Base-by-base conservation (phyloP, 2,329 filamentous ascomycete genomes). In the Aspergillus arachidicola region DNA sequence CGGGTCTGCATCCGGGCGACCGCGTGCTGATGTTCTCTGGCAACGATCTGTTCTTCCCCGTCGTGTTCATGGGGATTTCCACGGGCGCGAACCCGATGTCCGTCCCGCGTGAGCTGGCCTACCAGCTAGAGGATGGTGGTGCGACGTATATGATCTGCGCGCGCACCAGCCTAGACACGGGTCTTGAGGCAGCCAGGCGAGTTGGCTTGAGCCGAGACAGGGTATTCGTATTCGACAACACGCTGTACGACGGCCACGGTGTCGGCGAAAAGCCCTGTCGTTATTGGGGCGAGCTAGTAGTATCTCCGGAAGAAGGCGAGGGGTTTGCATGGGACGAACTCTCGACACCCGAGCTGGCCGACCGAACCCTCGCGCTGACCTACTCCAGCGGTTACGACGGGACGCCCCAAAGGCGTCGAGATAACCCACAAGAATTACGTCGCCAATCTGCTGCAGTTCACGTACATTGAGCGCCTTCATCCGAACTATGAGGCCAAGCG, bases 21-120 rank as follows among this genome's bases (percentile, higher is more conserved):
- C 87, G 91, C 2, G 86, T 94, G 5, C 79, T 94, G 53, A 79
- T 94, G 23, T 94, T 90, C 77, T 89, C 89, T 0, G 86, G 87
- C 26, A 94, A 94, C 76, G 89, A 85, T 67, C 76, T 94, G 12
- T 92, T 90, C 79, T 92, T 89, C 72, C 89, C 91, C 0, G 81
- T 86, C 0, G 81, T 91, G 1, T 86, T 94, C 59, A 82, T 93
- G 76, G 91, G 91, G 19, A 83, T 91, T 94, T 59, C 94, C 78
- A 91, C 89, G 0, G 91, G 91, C 28, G 90, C 90, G 1, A 93
- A 92, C 64, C 90, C 90, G 0, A 36, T 36, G 83, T 82, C 6
- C 92, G 88, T 68, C 88, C 91, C 0, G 80, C 81, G 90, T 21
- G 92, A 95, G 76, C 77, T 96, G 51, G 89, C 88, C 7, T 89